These are phyloP conservation scores for Cubamyces lactineus DNA, from an alignment of 768 basidiomycete genomes.

Conservation along the genomic window DNA sequence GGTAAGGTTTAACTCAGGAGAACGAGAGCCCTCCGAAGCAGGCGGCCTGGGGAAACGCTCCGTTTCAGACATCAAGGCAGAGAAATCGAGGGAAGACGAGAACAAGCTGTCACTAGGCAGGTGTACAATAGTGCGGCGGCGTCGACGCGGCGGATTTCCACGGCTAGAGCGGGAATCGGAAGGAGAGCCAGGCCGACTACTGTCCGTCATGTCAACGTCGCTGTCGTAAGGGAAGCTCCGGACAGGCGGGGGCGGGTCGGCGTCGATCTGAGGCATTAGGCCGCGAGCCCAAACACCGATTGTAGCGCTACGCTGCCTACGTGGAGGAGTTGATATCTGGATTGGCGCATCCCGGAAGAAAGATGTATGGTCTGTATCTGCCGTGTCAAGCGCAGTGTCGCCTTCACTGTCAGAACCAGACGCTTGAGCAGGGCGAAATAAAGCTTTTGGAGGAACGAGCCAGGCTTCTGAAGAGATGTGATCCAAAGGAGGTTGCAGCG, in stretches of 20 bases:
- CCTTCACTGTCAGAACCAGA: conserved; percentile 10
- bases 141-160: conserved; percentile 24
- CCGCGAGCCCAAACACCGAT: conserved; percentile 17
- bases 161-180: conserved; percentile 1
- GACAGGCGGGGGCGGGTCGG: conserved; percentile 22
- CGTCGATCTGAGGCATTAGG: conserved; percentile 21
- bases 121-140: conserved; percentile 32
- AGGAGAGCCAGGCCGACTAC: conserved; percentile 16
- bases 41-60: conserved; percentile 18
- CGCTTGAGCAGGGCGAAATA: conserved; percentile 27
- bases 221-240: conserved; percentile 22
- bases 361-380: conserved; percentile 24
- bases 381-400: conserved; percentile 12
- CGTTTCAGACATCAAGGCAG: conserved; percentile 25
- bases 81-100: conserved; percentile 35
- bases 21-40: conserved; percentile 15
- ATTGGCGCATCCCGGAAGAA: conserved; percentile 27
- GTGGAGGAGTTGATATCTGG: conserved; percentile 32
- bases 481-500: conserved; percentile 20
- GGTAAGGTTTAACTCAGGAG: background rate
- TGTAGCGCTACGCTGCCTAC: conserved; percentile 24
- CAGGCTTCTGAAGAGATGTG: conserved; percentile 30
- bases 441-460: conserved; percentile 35
- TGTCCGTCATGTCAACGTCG: conserved; percentile 24
- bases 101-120: conserved; percentile 33